Evolutionary conservation across 2,329 filamentous ascomycete species (phyloP), one percentile per base, ranked within the genome.

Genomic region (Myrmaecium sp.): DNA sequence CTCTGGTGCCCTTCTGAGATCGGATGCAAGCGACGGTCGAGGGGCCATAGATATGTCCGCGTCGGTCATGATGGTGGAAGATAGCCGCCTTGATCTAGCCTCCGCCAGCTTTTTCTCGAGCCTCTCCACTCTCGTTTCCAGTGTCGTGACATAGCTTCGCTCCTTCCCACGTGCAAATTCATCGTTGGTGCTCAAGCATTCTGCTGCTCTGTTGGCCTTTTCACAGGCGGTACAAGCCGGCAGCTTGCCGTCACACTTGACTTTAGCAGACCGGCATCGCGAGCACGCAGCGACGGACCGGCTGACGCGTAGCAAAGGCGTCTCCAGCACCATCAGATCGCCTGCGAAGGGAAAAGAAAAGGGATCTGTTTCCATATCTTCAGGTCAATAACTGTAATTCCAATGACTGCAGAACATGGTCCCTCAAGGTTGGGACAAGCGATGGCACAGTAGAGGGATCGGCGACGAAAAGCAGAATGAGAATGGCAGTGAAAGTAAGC

Each of bases 171-270:
- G 68, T 1, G 86, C 84, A 52, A 94, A 95, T 49, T 94, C 83
- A 46, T 95, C 86, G 43, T 91, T 94, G 5, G 83, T 84, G 30
- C 83, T 83, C 5, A 83, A 93, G 50, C 89, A 98, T 47, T 91
- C 83, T 33, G 65, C 74, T 29, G 79, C 73, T 34, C 82, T 76
- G 16, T 84, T 83, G 9, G 82, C 81, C 54, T 83, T 84, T 52
- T 94, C 86, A 47, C 89, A 95, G 11, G 86, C 86, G 5, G 83
- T 91, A 47, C 89, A 98, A 5, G 84, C 83, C 7, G 89, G 89
- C 19, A 95, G 61, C 52, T 94, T 94, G 34, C 89, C 86, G 56
- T 95, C 89, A 45, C 89, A 98, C 71, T 91, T 94, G 48, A 95
- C 83, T 58, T 98, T 98, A 28, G 86, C 84, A 33, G 76, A 70